Conservation (phyloP, 805 yeast genomes). For the Yueomyces sp. region DNA sequence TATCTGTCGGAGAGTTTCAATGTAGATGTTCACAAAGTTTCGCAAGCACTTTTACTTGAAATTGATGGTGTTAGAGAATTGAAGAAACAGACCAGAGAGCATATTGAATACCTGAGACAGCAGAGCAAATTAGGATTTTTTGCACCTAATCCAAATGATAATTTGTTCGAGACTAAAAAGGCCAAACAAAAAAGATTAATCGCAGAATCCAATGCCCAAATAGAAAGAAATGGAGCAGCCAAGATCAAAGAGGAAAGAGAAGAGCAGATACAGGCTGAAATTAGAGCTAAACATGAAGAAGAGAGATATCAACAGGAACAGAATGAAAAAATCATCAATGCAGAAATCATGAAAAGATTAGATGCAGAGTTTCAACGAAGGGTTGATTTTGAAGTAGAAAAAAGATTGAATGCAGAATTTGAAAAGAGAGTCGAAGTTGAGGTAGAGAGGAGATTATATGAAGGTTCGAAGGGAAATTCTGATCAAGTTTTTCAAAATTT, state of each 20-base stretch:
- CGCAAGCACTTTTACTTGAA: neutral
- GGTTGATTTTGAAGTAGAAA: slow-evolving; percentile 3
- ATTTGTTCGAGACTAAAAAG: slow-evolving; percentile 1
- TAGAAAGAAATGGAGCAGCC: slow-evolving; percentile 12
- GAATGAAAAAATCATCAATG: slow-evolving; percentile 12
- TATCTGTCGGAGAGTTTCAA: neutral
- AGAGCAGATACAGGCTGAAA: slow-evolving; percentile 4
- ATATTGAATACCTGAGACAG: neutral
- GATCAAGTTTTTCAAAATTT: too few relatives aligned
- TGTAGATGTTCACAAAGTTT: neutral
- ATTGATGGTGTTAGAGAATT: neutral
- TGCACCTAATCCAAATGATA: neutral
- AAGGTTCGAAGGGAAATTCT: too few relatives aligned
- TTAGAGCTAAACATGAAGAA: neutral
- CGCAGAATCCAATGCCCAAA: slow-evolving; percentile 11
- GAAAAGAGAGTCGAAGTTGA: too few relatives aligned
- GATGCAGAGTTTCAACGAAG: slow-evolving; percentile 9
- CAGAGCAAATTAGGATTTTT: neutral
- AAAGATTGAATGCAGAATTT: neutral
- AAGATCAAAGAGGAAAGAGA: slow-evolving; percentile 10
- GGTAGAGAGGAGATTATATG: too few relatives aligned
- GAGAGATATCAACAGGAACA: slow-evolving; percentile 6
- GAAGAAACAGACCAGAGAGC: neutral
- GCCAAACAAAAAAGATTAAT: slow-evolving; percentile 4
- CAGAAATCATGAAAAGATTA: slow-evolving; percentile 13